Evolutionary conservation across 148 eudicot genomes (phyloP).

Genomic region (Persicaria tinctoria): DNA sequence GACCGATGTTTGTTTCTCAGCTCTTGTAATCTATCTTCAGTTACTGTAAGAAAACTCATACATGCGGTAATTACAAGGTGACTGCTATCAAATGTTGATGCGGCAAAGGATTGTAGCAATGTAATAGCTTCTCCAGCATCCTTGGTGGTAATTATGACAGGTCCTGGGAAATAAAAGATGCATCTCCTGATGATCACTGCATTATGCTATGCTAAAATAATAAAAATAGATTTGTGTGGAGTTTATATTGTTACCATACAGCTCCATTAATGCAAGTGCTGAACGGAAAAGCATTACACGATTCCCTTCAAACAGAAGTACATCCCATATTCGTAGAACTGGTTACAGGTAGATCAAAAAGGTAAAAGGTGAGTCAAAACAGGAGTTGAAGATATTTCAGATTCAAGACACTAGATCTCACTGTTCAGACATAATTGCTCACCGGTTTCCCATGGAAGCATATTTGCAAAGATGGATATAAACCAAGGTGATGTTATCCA

Average conservation of each 20-base stretch:
- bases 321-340: slow-evolving; percentile 98
- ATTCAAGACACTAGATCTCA: background rate
- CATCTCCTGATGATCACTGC: background rate
- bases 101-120: slow-evolving; percentile 68
- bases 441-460: slow-evolving; percentile 99
- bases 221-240: background rate
- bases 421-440: slow-evolving; percentile 16
- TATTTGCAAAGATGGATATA: slow-evolving; percentile 79
- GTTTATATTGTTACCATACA: slow-evolving; percentile 54
- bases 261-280: slow-evolving; percentile 91
- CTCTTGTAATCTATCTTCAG: slow-evolving; percentile 57
- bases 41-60: slow-evolving; percentile 70
- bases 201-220: background rate
- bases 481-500: slow-evolving; percentile 96
- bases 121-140: slow-evolving; percentile 91
- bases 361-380: background rate
- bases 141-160: slow-evolving; percentile 69
- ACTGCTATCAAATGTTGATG: slow-evolving; percentile 96
- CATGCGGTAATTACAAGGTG: slow-evolving; percentile 95
- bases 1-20: slow-evolving; percentile 76
- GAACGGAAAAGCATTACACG: slow-evolving; percentile 95
- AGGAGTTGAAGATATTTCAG: background rate
- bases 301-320: slow-evolving; percentile 83
- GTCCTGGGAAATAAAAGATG: slow-evolving; percentile 37
- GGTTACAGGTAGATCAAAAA: slow-evolving; percentile 18